Evolutionary conservation across 768 basidiomycete species (phyloP).

Genomic region (Russula abietina): DNA sequence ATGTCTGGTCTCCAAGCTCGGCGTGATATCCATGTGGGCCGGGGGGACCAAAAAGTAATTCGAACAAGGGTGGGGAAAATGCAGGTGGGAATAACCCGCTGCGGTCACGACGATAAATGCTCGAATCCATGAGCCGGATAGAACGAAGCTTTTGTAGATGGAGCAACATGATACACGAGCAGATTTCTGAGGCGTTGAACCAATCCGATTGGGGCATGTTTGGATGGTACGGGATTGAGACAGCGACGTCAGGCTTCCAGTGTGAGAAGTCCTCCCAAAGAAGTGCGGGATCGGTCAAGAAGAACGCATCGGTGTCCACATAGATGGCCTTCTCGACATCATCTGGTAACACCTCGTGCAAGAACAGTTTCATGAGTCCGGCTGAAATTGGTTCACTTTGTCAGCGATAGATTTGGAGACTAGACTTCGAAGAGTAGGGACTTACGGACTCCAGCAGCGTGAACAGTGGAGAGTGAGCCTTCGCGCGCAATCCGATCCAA

Average conservation of each 20-base stretch:
- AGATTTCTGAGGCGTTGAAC: slow-evolving; percentile 43
- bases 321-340: slow-evolving; percentile 42
- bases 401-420: background rate
- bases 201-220: slow-evolving; percentile 38
- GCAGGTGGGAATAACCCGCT: slow-evolving; percentile 30
- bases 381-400: slow-evolving; percentile 28
- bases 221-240: slow-evolving; percentile 43
- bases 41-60: slow-evolving; percentile 40
- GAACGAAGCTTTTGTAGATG: slow-evolving; percentile 41
- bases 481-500: slow-evolving; percentile 41
- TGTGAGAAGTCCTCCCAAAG: slow-evolving; percentile 40
- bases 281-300: slow-evolving; percentile 42
- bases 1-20: slow-evolving; percentile 47
- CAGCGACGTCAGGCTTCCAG: slow-evolving; percentile 34
- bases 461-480: slow-evolving; percentile 41
- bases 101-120: slow-evolving; percentile 32
- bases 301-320: slow-evolving; percentile 48
- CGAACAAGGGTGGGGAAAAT: slow-evolving; percentile 40
- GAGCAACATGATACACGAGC: slow-evolving; percentile 50
- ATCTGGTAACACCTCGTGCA: slow-evolving; percentile 45
- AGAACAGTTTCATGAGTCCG: slow-evolving; percentile 49
- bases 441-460: slow-evolving; percentile 45
- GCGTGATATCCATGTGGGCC: slow-evolving; percentile 37
- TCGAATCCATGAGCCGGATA: slow-evolving; percentile 44
- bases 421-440: background rate